These are phyloP conservation scores for Monosporascus sp. DNA, from an alignment of 2,329 filamentous ascomycete species.

Conservation along the genomic window DNA sequence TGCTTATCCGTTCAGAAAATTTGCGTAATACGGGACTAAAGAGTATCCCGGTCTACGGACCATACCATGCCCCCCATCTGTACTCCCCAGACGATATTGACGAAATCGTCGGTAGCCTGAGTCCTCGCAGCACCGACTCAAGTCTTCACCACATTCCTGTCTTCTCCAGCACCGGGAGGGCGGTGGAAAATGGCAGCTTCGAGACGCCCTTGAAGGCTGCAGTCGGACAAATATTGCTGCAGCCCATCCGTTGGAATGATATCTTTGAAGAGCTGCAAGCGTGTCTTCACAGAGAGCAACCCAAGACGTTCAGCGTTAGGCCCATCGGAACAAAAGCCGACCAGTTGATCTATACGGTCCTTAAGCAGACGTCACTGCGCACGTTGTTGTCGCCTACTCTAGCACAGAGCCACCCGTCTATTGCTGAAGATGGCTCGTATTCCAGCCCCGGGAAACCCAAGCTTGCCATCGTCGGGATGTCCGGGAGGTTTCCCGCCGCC, in stretches of 20 bases:
- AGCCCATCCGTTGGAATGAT: conserved; percentile 11
- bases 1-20: neutral
- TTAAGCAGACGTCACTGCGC: conserved; percentile 10
- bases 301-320: conserved; percentile 5
- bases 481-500: conserved; percentile 14
- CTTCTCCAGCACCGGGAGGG: conserved; percentile 7
- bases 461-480: conserved; percentile 19
- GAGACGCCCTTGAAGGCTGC: conserved; percentile 9
- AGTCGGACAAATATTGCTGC: conserved; percentile 12
- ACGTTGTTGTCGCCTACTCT: conserved; percentile 2
- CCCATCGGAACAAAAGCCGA: conserved; percentile 10
- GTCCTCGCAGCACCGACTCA: neutral
- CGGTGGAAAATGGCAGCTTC: conserved; percentile 4
- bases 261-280: conserved; percentile 7
- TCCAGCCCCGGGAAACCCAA: conserved; percentile 10
- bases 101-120: conserved; percentile 3
- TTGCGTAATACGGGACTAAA: conserved; percentile 10
- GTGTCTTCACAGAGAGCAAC: conserved; percentile 5
- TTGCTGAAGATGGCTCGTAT: neutral
- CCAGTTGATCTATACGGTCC: conserved; percentile 10
- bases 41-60: conserved; percentile 35
- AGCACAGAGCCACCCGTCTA: neutral
- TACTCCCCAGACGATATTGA: conserved; percentile 17
- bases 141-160: conserved; percentile 6
- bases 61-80: conserved; percentile 25